These are phyloP conservation scores for Colletotrichum coccodes DNA, from an alignment of 2,329 filamentous ascomycete genomes.

Conservation along the genomic window DNA sequence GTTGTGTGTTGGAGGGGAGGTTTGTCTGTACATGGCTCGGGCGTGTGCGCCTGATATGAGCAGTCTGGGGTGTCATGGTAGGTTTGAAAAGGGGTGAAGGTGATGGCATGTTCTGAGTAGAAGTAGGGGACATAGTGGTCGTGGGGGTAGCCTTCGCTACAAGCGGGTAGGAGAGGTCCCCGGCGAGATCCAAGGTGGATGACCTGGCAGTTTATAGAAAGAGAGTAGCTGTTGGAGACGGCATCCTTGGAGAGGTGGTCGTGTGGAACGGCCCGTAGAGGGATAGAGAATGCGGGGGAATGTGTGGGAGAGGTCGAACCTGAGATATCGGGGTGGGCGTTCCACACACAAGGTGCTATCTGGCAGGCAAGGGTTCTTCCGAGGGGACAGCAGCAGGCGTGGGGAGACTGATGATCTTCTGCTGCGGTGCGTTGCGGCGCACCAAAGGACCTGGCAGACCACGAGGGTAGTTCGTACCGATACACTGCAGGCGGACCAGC, in stretches of 20 bases:
- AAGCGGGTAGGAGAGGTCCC: slow-evolving; percentile 20
- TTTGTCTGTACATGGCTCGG: slow-evolving; percentile 60
- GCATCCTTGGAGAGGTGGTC: slow-evolving; percentile 35
- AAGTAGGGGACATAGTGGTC: slow-evolving; percentile 43
- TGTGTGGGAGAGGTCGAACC: slow-evolving; percentile 27
- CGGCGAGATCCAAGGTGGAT: slow-evolving; percentile 26
- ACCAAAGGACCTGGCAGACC: slow-evolving; percentile 15
- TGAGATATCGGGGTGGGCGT: slow-evolving; percentile 28
- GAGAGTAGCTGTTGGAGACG: slow-evolving; percentile 32
- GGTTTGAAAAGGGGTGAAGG: slow-evolving; percentile 44
- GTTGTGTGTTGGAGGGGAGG: slow-evolving; percentile 41
- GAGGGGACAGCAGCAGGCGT: slow-evolving; percentile 23
- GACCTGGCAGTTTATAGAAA: slow-evolving; percentile 33
- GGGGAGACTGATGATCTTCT: slow-evolving; percentile 27
- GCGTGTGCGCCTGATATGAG: slow-evolving; percentile 52
- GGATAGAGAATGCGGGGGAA: slow-evolving; percentile 31
- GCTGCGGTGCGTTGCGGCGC: slow-evolving; percentile 23
- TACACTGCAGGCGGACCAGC: slow-evolving; percentile 29
- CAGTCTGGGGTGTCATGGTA: slow-evolving; percentile 54
- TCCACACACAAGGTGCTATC: slow-evolving; percentile 30
- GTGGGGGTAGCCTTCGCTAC: slow-evolving; percentile 23
- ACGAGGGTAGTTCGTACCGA: slow-evolving; percentile 21
- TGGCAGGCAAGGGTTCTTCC: slow-evolving; percentile 25
- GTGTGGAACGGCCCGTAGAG: slow-evolving; percentile 35
- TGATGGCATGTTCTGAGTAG: slow-evolving; percentile 42